Percentiles rank a stretch among this genome's conserved stretches.
Evolutionary conservation across 306 rosid species (phyloP).

Genomic region (Spatholobus suberectus): DNA sequence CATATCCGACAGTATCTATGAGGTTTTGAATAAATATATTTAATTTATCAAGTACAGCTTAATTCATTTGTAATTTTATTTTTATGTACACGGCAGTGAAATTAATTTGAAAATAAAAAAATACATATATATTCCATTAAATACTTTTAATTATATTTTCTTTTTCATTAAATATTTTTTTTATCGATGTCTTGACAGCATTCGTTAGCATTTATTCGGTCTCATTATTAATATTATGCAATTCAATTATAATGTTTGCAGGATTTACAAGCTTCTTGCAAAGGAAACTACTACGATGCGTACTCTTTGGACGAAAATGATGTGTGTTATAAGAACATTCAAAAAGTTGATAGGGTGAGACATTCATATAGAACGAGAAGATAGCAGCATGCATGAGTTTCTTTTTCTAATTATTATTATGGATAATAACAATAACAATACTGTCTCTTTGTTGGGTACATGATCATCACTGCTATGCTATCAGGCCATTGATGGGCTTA

Average conservation of each 20-base stretch:
- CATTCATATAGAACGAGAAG: not conserved
- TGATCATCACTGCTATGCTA: not conserved
- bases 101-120: too few relatives aligned
- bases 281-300: conserved; percentile 48
- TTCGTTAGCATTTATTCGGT: not conserved
- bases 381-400: not conserved
- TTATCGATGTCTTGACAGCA: too few relatives aligned
- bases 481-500: conserved; percentile 62
- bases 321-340: conserved; percentile 38
- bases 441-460: not conserved
- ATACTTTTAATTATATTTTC: too few relatives aligned
- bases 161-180: too few relatives aligned
- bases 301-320: conserved; percentile 3
- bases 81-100: too few relatives aligned
- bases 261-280: conserved; percentile 47
- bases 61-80: not conserved
- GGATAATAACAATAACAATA: not conserved
- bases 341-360: conserved; percentile 50
- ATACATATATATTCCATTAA: too few relatives aligned
- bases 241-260: conserved; percentile 28
- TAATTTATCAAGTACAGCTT: not conserved
- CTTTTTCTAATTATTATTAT: not conserved
- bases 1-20: conserved; percentile 62
- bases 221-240: not conserved
- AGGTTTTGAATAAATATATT: conserved; percentile 41